phyloP scores from a whole-genome alignment of 2,329 filamentous ascomycete species.

The Aspergillus novoparasiticus region DNA sequence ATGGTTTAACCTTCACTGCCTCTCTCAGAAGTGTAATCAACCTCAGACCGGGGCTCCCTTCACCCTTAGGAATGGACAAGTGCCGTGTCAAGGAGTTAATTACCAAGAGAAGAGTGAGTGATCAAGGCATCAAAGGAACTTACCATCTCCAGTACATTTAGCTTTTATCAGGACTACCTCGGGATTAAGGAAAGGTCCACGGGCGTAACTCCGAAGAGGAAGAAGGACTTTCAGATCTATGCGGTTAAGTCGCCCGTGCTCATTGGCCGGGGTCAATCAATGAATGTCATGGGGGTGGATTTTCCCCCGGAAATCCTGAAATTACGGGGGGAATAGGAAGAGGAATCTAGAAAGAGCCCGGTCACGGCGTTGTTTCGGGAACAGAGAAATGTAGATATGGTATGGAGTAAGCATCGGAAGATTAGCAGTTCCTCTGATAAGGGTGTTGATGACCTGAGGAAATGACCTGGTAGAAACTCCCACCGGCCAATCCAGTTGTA shows the following conservation, averaged over 20 bases:
- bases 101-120: neutral
- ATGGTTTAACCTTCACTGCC: neutral
- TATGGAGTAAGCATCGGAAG: slow-evolving; percentile 2
- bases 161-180: slow-evolving; percentile 19
- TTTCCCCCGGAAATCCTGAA: slow-evolving; percentile 3
- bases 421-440: slow-evolving; percentile 23
- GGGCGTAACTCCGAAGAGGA: neutral
- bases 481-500: slow-evolving; percentile 21
- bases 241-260: slow-evolving; percentile 9
- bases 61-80: neutral
- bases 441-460: slow-evolving; percentile 29
- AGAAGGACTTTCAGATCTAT: neutral
- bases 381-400: neutral
- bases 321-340: neutral
- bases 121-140: neutral
- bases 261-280: slow-evolving; percentile 22
- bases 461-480: slow-evolving; percentile 27
- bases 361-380: neutral
- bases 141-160: neutral
- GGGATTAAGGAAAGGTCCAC: neutral
- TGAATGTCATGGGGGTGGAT: slow-evolving; percentile 10
- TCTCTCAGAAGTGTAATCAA: neutral
- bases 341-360: neutral
- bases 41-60: neutral
- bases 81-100: neutral